Evolutionary conservation across 1,284 basidiomycete species (phyloP).

Genomic region (Cryptococcus neoformans): DNA sequence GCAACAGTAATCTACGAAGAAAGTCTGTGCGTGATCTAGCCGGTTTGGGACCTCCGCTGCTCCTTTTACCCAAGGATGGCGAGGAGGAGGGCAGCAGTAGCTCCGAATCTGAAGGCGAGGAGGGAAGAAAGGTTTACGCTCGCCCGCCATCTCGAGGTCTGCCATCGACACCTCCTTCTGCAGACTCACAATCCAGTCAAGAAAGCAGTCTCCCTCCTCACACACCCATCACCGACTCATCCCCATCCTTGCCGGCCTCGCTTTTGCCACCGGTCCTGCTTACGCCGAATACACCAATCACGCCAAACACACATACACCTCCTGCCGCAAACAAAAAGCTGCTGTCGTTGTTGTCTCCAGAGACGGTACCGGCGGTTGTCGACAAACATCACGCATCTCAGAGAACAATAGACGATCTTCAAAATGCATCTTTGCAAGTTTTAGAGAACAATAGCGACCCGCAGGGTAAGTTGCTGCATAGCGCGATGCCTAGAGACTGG

Average conservation of each 20-base stretch:
- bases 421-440: no score
- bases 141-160: neutral
- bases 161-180: neutral
- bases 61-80: neutral
- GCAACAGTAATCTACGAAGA: neutral
- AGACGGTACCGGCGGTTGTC: no score
- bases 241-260: neutral
- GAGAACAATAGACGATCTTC: no score
- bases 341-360: no score
- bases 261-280: neutral
- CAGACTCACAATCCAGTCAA: no score
- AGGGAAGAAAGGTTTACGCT: neutral
- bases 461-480: no score
- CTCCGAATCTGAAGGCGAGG: no score
- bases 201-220: neutral
- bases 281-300: neutral
- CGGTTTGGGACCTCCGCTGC: neutral
- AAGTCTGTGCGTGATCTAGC: neutral
- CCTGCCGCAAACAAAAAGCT: no score
- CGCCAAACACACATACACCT: no score
- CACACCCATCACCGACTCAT: neutral
- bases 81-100: neutral
- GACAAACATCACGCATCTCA: no score
- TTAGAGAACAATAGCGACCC: no score
- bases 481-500: no score